These are phyloP conservation scores for Typha latifolia DNA, from an alignment of 176 grass and related monocot species.

Conservation along the genomic window DNA sequence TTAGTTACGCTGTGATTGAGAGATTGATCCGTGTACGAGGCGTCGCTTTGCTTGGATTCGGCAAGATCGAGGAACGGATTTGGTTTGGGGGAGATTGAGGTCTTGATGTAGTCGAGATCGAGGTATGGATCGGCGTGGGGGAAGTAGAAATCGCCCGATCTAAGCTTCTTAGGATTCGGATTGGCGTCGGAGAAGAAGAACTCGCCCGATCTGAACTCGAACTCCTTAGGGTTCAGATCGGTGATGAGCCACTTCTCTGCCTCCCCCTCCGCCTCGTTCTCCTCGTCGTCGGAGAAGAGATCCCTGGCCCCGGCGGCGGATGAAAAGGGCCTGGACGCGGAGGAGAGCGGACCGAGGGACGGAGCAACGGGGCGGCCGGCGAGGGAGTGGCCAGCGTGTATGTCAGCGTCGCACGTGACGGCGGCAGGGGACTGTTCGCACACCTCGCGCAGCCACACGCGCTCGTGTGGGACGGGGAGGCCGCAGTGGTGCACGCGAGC, in stretches of 20 bases:
- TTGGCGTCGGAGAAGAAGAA: constrained; percentile 6
- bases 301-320: background rate
- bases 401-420: constrained; percentile 61
- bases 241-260: constrained; percentile 58
- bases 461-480: constrained; percentile 25
- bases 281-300: constrained; percentile 20
- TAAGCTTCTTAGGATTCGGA: background rate
- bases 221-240: constrained; percentile 23
- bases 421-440: constrained; percentile 55
- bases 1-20: constrained; percentile 61
- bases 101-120: constrained; percentile 61
- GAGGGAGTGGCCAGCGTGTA: constrained; percentile 63
- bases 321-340: constrained; percentile 28
- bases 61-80: constrained; percentile 25
- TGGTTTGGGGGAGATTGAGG: constrained; percentile 25
- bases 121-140: constrained; percentile 41
- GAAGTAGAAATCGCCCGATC: constrained; percentile 24
- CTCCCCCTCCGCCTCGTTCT: constrained; percentile 54
- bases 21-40: constrained; percentile 26
- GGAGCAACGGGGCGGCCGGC: constrained; percentile 55
- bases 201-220: constrained; percentile 15
- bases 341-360: constrained; percentile 38
- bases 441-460: constrained; percentile 75
- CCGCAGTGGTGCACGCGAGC: constrained; percentile 37
- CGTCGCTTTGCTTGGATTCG: constrained; percentile 31